A percentile compares a stretch with the other conserved stretches of the same genome.
Conservation (phyloP, 441 rosid genomes). For the Corymbia citriodora region DNA sequence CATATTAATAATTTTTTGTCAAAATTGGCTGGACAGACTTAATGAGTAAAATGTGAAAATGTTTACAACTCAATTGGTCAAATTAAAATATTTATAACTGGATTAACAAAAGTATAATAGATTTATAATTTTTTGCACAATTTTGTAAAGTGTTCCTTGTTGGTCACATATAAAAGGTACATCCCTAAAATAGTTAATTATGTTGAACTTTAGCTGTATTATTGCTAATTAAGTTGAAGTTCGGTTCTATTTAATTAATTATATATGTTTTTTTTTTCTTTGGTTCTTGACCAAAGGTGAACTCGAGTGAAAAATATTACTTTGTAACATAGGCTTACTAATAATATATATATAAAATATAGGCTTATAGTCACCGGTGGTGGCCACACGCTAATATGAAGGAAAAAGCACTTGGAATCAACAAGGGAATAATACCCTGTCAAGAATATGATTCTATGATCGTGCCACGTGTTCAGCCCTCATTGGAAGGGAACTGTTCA, state of each 20-base stretch:
- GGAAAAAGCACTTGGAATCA: not conserved
- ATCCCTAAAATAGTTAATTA: not conserved
- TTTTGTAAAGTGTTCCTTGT: not conserved
- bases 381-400: too few relatives aligned
- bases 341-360: not conserved
- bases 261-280: fast-evolving
- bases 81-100: too few relatives aligned
- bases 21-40: too few relatives aligned
- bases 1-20: too few relatives aligned
- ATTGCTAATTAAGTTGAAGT: not conserved
- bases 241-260: not conserved
- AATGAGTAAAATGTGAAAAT: too few relatives aligned
- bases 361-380: not conserved
- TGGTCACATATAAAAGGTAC: not conserved
- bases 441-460: not conserved
- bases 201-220: not conserved
- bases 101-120: too few relatives aligned
- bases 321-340: not conserved
- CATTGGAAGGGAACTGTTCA: not conserved
- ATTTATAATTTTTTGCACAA: not conserved
- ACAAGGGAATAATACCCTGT: not conserved
- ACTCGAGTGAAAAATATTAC: not conserved
- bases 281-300: not conserved
- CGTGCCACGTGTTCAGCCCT: not conserved
- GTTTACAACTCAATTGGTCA: too few relatives aligned